Conservation (phyloP, 2,329 filamentous ascomycete species). For the Aspergillus felis region DNA sequence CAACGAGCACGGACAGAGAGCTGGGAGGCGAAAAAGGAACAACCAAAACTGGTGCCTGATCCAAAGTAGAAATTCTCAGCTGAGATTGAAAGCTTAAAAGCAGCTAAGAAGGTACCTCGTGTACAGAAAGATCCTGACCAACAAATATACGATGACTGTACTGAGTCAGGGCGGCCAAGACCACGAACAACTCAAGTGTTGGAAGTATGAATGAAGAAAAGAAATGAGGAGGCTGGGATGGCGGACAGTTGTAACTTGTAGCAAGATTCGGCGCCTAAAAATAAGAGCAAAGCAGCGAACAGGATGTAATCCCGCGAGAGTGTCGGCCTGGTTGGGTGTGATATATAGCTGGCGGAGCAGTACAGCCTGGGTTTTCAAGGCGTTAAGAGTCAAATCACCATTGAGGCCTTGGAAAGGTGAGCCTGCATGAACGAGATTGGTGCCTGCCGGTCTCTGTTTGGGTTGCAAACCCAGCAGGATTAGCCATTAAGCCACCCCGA, state of each 20-base stretch:
- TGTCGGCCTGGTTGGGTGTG: conserved; percentile 15
- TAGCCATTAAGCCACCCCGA: conserved; percentile 1
- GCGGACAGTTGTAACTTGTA: conserved; percentile 2
- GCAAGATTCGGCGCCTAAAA: conserved; percentile 15
- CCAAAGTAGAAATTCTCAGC: not conserved
- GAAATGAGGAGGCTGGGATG: conserved; percentile 16
- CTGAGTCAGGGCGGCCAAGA: not conserved
- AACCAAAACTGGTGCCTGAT: conserved; percentile 3
- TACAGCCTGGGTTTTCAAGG: not conserved
- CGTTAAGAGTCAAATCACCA: not conserved
- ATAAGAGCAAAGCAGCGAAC: conserved; percentile 21
- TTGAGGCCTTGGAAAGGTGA: not conserved
- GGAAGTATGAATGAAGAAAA: conserved; percentile 3
- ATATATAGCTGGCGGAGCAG: conserved; percentile 15
- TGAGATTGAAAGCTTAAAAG: not conserved
- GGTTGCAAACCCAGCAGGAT: not conserved
- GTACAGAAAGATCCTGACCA: not conserved
- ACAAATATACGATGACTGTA: not conserved
- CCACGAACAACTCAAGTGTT: not conserved
- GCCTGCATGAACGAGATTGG: conserved; percentile 9
- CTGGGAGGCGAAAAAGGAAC: not conserved
- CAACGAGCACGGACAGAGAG: not conserved
- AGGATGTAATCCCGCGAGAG: conserved; percentile 11
- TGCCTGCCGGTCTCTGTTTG: not conserved
- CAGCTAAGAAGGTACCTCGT: not conserved